Base-by-base conservation (phyloP, 139 green algal genomes). In the Microglena sp. region DNA sequence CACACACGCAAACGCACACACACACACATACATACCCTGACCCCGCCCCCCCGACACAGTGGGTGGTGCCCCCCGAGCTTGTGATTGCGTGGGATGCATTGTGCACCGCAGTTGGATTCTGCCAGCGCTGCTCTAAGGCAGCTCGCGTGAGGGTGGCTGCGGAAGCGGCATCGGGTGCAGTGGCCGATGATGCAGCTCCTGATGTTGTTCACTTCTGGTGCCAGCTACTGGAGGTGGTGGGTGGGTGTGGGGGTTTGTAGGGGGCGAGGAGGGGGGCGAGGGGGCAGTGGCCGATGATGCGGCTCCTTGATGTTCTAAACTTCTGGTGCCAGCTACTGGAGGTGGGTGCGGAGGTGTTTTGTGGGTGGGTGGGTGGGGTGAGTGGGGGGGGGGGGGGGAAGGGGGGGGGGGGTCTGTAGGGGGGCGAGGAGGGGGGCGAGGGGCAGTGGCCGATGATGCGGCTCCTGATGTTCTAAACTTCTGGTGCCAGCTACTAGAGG, bases 51-150 rank as follows among this genome's bases (percentile, higher is more conserved):
- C n/a, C n/a, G n/a, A n/a, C n/a, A n/a, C n/a, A n/a, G n/a, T n/a
- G 40, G 15, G 40, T 50, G 40, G 15, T 18, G 40, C 40, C 40
- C 15, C 40, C 40, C 40, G 40, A 50, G 15, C 15, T 18, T 50
- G 40, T 18, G 40, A 50, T 18, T 5, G 58, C 58, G 21, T 65
- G 58, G 62, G 21, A 4, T 33, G 30, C 62, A 4, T 32, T 68
- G 45, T 6, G n/a, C 7, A 36, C 28, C 4, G 62, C 62, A 2
- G 11, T 60, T 22, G 58, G 58, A 5, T 65, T 65, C 58, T 65
- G 34, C 33, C 33, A 55, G 33, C 3, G 62, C 15, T 45, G 43
- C 62, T 28, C 26, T 26, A 11, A 27, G 5, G 43, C 44, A 18
- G 27, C 36, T 7, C 3, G 29, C 22, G 58, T 54, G n/a, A n/a